These are phyloP conservation scores for Erysiphe pisi DNA, from an alignment of 2,329 filamentous ascomycete genomes.

Conservation along the genomic window DNA sequence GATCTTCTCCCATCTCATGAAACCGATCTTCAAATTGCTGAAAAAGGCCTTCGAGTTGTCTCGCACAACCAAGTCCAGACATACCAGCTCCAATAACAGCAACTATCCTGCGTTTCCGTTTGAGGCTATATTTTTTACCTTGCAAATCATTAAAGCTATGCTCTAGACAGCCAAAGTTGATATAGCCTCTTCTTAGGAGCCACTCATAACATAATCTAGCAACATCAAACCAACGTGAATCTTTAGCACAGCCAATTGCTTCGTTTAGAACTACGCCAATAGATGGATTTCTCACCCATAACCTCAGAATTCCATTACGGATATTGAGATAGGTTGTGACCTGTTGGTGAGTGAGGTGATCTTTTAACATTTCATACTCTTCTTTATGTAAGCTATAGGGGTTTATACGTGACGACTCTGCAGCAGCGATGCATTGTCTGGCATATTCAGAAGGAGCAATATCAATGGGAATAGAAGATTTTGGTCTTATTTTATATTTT, in stretches of 20 bases:
- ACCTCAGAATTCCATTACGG: slow-evolving; percentile 77
- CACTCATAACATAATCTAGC: slow-evolving; percentile 86
- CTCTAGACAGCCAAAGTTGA: slow-evolving; percentile 89
- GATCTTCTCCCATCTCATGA: slow-evolving; percentile 52
- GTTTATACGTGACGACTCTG: slow-evolving; percentile 77
- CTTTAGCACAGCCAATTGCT: slow-evolving; percentile 80
- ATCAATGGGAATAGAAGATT: slow-evolving; percentile 70
- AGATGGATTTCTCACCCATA: slow-evolving; percentile 82
- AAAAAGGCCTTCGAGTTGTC: slow-evolving; percentile 80
- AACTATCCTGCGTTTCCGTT: slow-evolving; percentile 56
- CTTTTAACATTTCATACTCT: slow-evolving; percentile 69
- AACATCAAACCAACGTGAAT: slow-evolving; percentile 76
- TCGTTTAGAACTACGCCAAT: slow-evolving; percentile 71
- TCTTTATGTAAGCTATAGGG: slow-evolving; percentile 77
- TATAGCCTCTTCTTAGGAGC: slow-evolving; percentile 81
- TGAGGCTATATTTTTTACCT: slow-evolving; percentile 38
- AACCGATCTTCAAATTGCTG: slow-evolving; percentile 64
- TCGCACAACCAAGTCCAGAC: slow-evolving; percentile 80
- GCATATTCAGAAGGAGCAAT: slow-evolving; percentile 68
- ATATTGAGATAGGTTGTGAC: slow-evolving; percentile 96
- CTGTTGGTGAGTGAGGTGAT: slow-evolving; percentile 75
- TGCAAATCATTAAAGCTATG: slow-evolving; percentile 41
- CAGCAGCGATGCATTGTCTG: slow-evolving; percentile 80
- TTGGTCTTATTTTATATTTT: slow-evolving; percentile 55
- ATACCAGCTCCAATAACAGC: slow-evolving; percentile 90